phyloP scores from a whole-genome alignment of 179 eudicot genomes.

The Beta lomatogona region DNA sequence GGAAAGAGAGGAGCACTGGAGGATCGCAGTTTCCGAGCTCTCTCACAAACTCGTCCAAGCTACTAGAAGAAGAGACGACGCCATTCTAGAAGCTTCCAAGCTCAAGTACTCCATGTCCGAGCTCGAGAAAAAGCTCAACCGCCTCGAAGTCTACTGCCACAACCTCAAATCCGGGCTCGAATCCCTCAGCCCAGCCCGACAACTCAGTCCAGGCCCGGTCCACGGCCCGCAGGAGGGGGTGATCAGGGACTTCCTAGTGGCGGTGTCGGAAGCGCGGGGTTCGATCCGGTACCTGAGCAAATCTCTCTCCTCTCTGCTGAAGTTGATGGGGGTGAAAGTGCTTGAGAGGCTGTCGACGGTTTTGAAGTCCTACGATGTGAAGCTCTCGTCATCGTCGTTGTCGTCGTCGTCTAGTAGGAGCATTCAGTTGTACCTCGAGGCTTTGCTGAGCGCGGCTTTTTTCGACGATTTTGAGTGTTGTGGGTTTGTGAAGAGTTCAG shows the following conservation, averaged over 20 bases:
- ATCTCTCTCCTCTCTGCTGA: slow-evolving; percentile 58
- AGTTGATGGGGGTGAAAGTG: slow-evolving; percentile 56
- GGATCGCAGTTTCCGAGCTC: slow-evolving; percentile 60
- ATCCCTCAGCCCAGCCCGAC: slow-evolving; percentile 18
- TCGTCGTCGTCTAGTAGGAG: slow-evolving; percentile 33
- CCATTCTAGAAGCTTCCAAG: slow-evolving; percentile 69
- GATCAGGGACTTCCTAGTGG: slow-evolving; percentile 54
- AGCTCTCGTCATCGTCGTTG: slow-evolving; percentile 5
- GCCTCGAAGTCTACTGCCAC: slow-evolving; percentile 70
- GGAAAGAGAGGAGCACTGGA: slow-evolving; percentile 65
- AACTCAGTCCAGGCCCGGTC: slow-evolving; percentile 3
- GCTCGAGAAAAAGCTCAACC: slow-evolving; percentile 76
- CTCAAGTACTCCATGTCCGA: slow-evolving; percentile 71
- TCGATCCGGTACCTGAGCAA: slow-evolving; percentile 58
- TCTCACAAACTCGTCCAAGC: slow-evolving; percentile 71
- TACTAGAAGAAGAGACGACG: slow-evolving; percentile 72
- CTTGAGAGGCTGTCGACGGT: slow-evolving; percentile 51
- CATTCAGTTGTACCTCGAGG: slow-evolving; percentile 63
- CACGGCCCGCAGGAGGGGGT: no score
- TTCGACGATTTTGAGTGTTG: slow-evolving; percentile 65
- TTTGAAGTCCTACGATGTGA: slow-evolving; percentile 63
- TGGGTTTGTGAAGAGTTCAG: slow-evolving; percentile 17
- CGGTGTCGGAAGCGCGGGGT: slow-evolving; percentile 66
- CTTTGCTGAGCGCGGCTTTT: slow-evolving; percentile 54
- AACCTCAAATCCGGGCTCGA: slow-evolving; percentile 70